Conservation (phyloP, 169 alveolate genomes). For the Eimeria necatrix region DNA sequence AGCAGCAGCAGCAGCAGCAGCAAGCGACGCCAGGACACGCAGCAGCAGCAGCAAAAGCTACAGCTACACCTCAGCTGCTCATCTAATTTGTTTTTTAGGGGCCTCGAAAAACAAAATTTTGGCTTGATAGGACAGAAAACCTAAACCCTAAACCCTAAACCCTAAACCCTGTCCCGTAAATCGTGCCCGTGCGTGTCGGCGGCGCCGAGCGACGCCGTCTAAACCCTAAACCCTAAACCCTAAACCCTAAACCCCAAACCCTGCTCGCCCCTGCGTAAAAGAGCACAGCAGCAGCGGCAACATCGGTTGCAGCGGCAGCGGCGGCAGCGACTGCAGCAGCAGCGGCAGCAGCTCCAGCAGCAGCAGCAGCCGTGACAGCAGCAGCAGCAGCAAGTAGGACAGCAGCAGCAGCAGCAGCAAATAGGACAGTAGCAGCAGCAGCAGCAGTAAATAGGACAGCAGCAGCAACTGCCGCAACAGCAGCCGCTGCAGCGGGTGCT, state of each 20-base stretch:
- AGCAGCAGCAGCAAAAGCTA: conserved; percentile 18
- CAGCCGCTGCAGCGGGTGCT: conserved; percentile 19
- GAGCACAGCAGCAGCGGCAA: conserved; percentile 1
- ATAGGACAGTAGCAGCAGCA: background rate
- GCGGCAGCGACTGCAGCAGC: background rate
- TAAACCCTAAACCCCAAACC: conserved; percentile 36
- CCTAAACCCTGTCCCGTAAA: background rate
- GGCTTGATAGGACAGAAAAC: background rate
- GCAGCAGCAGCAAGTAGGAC: background rate
- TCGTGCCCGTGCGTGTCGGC: background rate
- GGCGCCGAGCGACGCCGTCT: conserved; percentile 31
- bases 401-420: background rate
- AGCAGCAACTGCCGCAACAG: background rate
- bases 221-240: conserved; percentile 18
- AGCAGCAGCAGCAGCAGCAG: conserved; percentile 36
- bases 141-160: conserved; percentile 33
- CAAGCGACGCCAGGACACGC: background rate
- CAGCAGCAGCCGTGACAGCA: background rate
- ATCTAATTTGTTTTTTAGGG: background rate
- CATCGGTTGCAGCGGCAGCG: background rate
- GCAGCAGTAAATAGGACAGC: background rate
- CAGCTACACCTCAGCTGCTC: background rate
- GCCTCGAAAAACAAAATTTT: background rate
- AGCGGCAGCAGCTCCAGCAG: conserved; percentile 10
- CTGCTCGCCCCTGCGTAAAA: background rate